A percentile compares a stretch with the other conserved stretches of the same genome.
Conservation (phyloP, 2,329 filamentous ascomycete species). For the Neonectria ditissima region DNA sequence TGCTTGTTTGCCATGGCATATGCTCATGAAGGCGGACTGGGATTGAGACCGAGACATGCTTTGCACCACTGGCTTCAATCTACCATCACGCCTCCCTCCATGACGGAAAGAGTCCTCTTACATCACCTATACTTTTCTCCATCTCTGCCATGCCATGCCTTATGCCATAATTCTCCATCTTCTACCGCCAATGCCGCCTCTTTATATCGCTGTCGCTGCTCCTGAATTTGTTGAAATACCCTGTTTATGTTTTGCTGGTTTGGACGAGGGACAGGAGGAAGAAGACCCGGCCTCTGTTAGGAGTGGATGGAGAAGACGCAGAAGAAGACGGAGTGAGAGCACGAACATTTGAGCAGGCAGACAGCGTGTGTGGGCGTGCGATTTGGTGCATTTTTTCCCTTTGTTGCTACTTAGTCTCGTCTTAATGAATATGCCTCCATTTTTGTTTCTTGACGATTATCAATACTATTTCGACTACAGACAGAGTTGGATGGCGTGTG, state of each 20-base stretch:
- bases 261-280: constrained; percentile 8
- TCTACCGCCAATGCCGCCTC: constrained; percentile 11
- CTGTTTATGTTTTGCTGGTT: constrained; percentile 26
- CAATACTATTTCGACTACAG: constrained; percentile 1
- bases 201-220: constrained; percentile 13
- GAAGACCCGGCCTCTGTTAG: constrained; percentile 4
- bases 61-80: background rate
- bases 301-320: constrained; percentile 1
- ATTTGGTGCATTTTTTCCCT: constrained; percentile 18
- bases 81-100: constrained; percentile 6
- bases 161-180: constrained; percentile 18
- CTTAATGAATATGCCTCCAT: constrained; percentile 40
- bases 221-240: constrained; percentile 31
- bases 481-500: constrained; percentile 1
- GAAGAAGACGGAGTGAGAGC: constrained; percentile 12
- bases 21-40: constrained; percentile 1
- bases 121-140: constrained; percentile 9
- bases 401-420: constrained; percentile 30
- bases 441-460: constrained; percentile 30
- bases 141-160: constrained; percentile 13
- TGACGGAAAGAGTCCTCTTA: constrained; percentile 6
- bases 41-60: background rate
- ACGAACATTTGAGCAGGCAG: constrained; percentile 17
- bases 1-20: background rate
- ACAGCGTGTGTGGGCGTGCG: constrained; percentile 15